phyloP scores from a whole-genome alignment of 2,329 filamentous ascomycete species.

The Cercospora citrullina region DNA sequence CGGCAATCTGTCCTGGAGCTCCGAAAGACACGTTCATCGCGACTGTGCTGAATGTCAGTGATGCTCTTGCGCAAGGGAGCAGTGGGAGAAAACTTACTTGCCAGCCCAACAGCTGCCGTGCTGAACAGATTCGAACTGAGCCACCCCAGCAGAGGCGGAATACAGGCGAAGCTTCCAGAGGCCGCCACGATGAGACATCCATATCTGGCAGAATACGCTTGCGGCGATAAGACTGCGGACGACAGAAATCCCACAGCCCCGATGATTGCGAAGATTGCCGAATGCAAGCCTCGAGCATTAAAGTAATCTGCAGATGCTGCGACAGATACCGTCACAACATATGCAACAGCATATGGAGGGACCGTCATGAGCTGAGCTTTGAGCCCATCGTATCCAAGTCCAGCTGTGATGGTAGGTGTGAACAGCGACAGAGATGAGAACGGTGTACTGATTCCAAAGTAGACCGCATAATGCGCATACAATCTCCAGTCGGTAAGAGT shows the following conservation, averaged over 20 bases:
- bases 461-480: constrained; percentile 55
- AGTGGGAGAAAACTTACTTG: constrained; percentile 47
- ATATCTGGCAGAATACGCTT: constrained; percentile 63
- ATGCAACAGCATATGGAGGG: constrained; percentile 36
- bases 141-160: constrained; percentile 71
- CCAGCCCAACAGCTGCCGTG: constrained; percentile 65
- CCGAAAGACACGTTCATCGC: constrained; percentile 69
- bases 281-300: constrained; percentile 58
- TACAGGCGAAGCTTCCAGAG: constrained; percentile 66
- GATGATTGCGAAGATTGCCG: constrained; percentile 51
- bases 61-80: neutral
- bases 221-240: constrained; percentile 62
- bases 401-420: constrained; percentile 56
- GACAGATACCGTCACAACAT: constrained; percentile 48
- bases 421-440: constrained; percentile 34
- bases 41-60: neutral
- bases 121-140: constrained; percentile 66
- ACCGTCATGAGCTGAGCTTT: constrained; percentile 42
- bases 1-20: constrained; percentile 68
- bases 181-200: constrained; percentile 68
- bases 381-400: constrained; percentile 61
- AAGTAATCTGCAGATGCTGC: constrained; percentile 62
- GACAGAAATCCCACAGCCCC: constrained; percentile 61
- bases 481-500: constrained; percentile 54
- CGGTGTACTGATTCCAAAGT: constrained; percentile 49